Conservation (phyloP, 352 stramenopile genomes). For the Phytophthora fragariae region DNA sequence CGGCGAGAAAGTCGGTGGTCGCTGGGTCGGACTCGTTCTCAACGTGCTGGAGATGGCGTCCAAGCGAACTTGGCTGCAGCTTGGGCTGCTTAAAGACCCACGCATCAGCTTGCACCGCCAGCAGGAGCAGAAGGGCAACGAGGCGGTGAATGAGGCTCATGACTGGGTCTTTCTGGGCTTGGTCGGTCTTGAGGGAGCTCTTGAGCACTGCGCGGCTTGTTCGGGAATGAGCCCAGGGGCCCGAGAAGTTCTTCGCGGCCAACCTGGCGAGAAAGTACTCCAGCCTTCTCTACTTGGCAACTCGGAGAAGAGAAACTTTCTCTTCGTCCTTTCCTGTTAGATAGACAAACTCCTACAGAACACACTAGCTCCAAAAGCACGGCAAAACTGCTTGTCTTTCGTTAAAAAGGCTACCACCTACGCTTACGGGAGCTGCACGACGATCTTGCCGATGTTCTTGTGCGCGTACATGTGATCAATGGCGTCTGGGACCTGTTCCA, state of each 20-base stretch:
- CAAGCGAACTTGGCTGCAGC: neutral
- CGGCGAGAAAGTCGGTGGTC: conserved; percentile 13
- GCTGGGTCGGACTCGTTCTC: conserved; percentile 5
- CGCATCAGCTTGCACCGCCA: conserved; percentile 10
- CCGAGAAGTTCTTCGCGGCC: neutral
- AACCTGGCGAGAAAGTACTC: conserved; percentile 26
- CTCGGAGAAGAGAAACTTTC: neutral
- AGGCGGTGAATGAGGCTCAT: conserved; percentile 21
- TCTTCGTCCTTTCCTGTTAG: neutral
- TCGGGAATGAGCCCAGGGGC: conserved; percentile 16
- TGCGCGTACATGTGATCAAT: conserved; percentile 72
- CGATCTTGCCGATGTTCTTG: conserved; percentile 82
- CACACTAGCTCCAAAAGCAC: neutral
- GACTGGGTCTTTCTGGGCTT: conserved; percentile 8
- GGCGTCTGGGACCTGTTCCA: conserved; percentile 57
- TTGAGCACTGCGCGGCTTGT: conserved; percentile 16
- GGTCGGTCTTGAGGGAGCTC: conserved; percentile 1
- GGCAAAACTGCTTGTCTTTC: neutral
- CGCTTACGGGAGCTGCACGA: conserved; percentile 56
- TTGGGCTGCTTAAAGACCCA: conserved; percentile 4
- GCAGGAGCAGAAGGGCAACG: conserved; percentile 5
- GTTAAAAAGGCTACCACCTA: neutral
- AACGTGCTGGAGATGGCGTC: conserved; percentile 14
- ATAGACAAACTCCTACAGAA: neutral
- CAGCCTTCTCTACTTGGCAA: neutral